Evolutionary conservation across 352 stramenopile genomes (phyloP), one percentile per base, ranked within the genome.

Genomic region (Pythium grandisporangium): DNA sequence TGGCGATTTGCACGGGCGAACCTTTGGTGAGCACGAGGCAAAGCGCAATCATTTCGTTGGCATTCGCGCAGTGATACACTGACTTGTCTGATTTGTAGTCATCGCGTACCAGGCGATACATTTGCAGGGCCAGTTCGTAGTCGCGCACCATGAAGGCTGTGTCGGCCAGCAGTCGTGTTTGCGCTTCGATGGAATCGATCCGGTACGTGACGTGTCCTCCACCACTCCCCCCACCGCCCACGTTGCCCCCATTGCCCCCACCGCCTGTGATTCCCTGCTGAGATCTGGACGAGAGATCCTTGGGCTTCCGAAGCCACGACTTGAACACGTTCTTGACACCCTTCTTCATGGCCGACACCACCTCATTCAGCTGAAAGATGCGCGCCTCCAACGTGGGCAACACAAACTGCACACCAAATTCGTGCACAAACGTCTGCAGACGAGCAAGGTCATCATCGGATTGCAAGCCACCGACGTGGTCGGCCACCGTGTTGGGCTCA

Each of bases 291-390:
- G 53, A 59, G 1, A 86, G 50, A 42, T 93, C 83, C 34, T 91
- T 88, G 3, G 83, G 79, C 52, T 95, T 94, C n/a, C 78, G 82
- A 30, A 91, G 58, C 81, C 84, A 95, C 34, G 78, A 95, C 57
- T 93, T 93, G 48, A 95, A 84, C 16, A 95, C 75, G 42, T 96
- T 96, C 49, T 95, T 95, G 35, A 96, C 78, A 24, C 86, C 86
- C 38, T 96, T 96, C 33, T 93, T 89, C 63, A 87, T 88, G 6
- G 78, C 84, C 4, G 80, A 93, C 5, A 96, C 84, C 21, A 83
- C 64, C 43, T 93, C 74, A 45, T 96, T 95, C 3, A 96, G 53
- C 44, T 87, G 73, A 17, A 83, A 75, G 21, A 96, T 78, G 5
- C 81, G 84, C 29, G 70, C 48, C 39, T 96, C 86, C 8, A 96